phyloP scores from a whole-genome alignment of 805 yeast species.

The Metschnikowia kofuensis region DNA sequence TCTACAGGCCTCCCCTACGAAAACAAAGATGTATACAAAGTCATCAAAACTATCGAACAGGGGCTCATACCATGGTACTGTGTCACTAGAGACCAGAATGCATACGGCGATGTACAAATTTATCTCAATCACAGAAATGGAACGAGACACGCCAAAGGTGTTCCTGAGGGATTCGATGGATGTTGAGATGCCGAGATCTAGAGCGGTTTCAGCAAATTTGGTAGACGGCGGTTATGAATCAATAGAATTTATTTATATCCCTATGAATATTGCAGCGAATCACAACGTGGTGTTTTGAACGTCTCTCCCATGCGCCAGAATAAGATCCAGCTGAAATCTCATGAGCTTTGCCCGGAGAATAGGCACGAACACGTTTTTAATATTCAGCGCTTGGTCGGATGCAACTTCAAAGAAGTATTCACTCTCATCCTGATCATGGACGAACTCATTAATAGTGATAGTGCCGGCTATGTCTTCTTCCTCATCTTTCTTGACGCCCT shows the following conservation, averaged over 20 bases:
- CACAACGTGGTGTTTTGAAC: conserved; percentile 46
- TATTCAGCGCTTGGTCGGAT: conserved; percentile 37
- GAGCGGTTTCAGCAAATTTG: too few species aligned
- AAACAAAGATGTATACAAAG: conserved; percentile 74
- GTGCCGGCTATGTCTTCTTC: conserved; percentile 40
- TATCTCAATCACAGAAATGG: conserved; percentile 49
- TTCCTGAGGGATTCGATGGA: conserved; percentile 77
- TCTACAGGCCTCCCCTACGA: conserved; percentile 82
- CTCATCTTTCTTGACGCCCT: conserved; percentile 39
- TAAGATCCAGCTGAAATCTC: conserved; percentile 61
- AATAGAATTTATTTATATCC: background rate
- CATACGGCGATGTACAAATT: conserved; percentile 46
- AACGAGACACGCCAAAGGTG: conserved; percentile 74
- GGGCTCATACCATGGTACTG: conserved; percentile 54
- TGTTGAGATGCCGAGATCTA: background rate
- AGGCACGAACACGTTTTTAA: conserved; percentile 53
- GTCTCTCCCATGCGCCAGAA: conserved; percentile 58
- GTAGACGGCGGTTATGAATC: too few species aligned
- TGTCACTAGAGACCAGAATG: conserved; percentile 49
- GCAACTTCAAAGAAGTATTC: conserved; percentile 53
- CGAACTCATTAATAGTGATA: conserved; percentile 59
- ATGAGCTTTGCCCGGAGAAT: conserved; percentile 44
- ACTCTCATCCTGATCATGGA: conserved; percentile 73
- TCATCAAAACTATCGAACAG: conserved; percentile 48
- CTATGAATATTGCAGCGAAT: background rate